Conservation (phyloP, 176 grass and related monocot genomes). For the Melocanna baccifera region DNA sequence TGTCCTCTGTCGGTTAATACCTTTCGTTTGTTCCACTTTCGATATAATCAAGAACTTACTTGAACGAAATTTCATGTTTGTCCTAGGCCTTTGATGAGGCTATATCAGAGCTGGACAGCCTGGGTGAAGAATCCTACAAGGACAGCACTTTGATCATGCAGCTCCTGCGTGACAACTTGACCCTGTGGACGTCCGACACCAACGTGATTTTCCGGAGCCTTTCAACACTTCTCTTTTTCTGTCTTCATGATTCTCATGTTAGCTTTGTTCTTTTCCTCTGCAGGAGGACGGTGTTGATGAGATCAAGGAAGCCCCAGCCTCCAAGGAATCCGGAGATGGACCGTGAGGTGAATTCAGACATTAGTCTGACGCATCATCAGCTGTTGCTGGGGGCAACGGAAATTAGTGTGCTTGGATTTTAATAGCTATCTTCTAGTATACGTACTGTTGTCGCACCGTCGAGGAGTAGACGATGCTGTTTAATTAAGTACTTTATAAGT, state of each 20-base stretch:
- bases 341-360: constrained; percentile 35
- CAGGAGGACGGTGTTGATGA: constrained; percentile 70
- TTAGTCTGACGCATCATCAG: constrained; percentile 10
- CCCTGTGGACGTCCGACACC: constrained; percentile 84
- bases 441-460: background rate
- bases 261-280: background rate
- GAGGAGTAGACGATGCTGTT: constrained; percentile 17
- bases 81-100: constrained; percentile 83
- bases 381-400: constrained; percentile 20
- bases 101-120: constrained; percentile 82
- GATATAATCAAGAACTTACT: background rate
- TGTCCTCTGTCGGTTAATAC: background rate
- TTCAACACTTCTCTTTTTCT: background rate
- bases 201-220: constrained; percentile 31
- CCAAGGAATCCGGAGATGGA: constrained; percentile 51
- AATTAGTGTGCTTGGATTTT: constrained; percentile 23
- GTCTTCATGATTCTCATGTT: background rate
- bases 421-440: constrained; percentile 28
- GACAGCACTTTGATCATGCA: constrained; percentile 96
- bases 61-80: background rate
- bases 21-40: background rate
- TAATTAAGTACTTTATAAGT: constrained; percentile 38
- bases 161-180: constrained; percentile 86
- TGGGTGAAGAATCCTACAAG: constrained; percentile 95
- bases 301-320: constrained; percentile 63